phyloP scores from a whole-genome alignment of 257 asterid genomes.

The Salvia miltiorrhiza region DNA sequence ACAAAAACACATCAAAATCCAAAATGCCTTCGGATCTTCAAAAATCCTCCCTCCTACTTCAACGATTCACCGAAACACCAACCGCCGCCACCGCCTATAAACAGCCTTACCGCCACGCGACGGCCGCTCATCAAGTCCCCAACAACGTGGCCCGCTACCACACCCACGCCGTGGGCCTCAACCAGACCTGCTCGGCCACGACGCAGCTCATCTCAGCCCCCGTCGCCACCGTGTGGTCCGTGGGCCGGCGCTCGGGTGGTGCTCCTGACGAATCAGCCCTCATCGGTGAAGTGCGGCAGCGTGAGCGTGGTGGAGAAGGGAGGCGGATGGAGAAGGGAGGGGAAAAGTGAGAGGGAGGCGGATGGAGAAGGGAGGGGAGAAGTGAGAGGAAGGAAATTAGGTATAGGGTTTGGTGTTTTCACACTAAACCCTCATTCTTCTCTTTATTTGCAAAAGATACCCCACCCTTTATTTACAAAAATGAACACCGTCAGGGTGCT shows the following conservation, averaged over 20 bases:
- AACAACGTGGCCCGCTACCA: slow-evolving; percentile 44
- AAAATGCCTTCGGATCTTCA: slow-evolving; percentile 30
- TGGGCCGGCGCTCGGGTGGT: slow-evolving; percentile 62
- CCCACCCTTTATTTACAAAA: too few species aligned
- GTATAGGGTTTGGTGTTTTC: too few species aligned
- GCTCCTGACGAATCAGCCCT: too few species aligned
- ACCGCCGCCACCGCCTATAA: slow-evolving; percentile 20
- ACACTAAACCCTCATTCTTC: too few species aligned
- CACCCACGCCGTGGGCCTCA: slow-evolving; percentile 40
- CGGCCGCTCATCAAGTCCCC: slow-evolving; percentile 38
- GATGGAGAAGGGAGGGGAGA: too few species aligned
- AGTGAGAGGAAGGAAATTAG: too few species aligned
- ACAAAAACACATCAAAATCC: background rate
- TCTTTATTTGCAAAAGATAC: too few species aligned
- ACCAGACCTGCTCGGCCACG: slow-evolving; percentile 60
- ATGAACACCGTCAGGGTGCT: too few species aligned
- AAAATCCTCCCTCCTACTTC: slow-evolving; percentile 34
- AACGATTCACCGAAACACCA: slow-evolving; percentile 27
- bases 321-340: too few species aligned
- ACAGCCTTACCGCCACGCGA: slow-evolving; percentile 18
- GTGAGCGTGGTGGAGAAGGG: too few species aligned
- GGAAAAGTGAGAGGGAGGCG: too few species aligned
- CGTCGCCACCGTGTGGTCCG: slow-evolving; percentile 57
- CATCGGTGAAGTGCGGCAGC: too few species aligned
- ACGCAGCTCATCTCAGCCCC: slow-evolving; percentile 55